These are phyloP conservation scores for Eimeria necatrix DNA, from an alignment of 169 alveolate species.

Conservation along the genomic window DNA sequence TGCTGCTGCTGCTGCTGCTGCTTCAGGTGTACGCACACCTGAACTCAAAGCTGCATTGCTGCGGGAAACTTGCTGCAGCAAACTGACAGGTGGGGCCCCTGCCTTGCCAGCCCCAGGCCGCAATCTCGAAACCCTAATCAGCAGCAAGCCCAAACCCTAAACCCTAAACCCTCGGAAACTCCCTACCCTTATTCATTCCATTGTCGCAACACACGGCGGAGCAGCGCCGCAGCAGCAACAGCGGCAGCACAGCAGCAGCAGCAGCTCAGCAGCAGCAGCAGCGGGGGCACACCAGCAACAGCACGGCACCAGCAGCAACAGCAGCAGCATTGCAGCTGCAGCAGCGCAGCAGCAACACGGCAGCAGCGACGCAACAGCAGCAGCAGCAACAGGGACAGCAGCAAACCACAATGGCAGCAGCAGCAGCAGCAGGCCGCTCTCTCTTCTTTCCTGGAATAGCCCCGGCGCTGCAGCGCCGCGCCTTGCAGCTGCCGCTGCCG, in stretches of 20 bases:
- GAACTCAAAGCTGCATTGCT: neutral
- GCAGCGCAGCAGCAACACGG: neutral
- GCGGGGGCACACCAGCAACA: neutral
- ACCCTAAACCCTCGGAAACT: neutral
- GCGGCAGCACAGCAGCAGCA: neutral
- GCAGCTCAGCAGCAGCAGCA: neutral
- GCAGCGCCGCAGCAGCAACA: neutral
- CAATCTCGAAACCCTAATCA: neutral
- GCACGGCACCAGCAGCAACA: neutral
- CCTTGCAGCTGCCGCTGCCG: constrained; percentile 69
- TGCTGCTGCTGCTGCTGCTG: neutral
- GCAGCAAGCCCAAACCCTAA: neutral
- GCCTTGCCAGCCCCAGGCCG: too few relatives aligned
- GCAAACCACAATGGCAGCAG: neutral
- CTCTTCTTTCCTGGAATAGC: constrained; percentile 74
- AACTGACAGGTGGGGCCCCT: too few relatives aligned
- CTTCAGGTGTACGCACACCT: neutral
- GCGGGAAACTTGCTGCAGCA: too few relatives aligned
- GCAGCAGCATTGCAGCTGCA: neutral
- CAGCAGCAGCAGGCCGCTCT: constrained; percentile 19
- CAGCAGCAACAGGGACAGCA: neutral
- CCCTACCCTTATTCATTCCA: too few relatives aligned
- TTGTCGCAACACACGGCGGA: neutral
- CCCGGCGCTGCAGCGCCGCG: constrained; percentile 70
- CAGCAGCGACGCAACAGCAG: neutral